Conservation (phyloP, 2,329 filamentous ascomycete species). For the Aplosporella prunicola region DNA sequence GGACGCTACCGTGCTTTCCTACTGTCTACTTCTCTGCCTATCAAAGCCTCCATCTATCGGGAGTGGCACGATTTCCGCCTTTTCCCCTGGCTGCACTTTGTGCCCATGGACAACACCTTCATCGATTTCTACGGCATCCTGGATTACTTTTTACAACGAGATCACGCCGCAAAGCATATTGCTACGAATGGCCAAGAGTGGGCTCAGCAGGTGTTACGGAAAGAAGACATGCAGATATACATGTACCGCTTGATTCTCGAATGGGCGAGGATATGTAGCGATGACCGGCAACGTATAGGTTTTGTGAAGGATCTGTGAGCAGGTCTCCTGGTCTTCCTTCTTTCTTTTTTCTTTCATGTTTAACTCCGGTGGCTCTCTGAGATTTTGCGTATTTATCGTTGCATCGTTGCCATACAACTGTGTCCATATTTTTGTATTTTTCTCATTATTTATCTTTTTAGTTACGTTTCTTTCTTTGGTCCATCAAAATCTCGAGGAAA, state of each 20-base stretch:
- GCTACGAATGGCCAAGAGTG: conserved; percentile 57
- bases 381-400: too few species aligned
- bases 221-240: conserved; percentile 68
- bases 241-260: conserved; percentile 48
- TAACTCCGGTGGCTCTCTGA: too few species aligned
- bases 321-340: too few species aligned
- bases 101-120: conserved; percentile 65
- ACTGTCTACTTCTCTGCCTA: conserved; percentile 56
- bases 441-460: too few species aligned
- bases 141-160: conserved; percentile 57
- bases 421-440: too few species aligned
- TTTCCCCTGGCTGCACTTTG: conserved; percentile 70
- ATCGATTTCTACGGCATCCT: conserved; percentile 65
- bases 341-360: too few species aligned
- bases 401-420: too few species aligned
- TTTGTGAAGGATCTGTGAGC: too few species aligned
- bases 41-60: conserved; percentile 68
- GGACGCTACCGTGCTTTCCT: conserved; percentile 46
- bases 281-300: too few species aligned
- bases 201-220: conserved; percentile 58
- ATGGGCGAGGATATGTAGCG: conserved; percentile 35
- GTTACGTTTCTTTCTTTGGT: too few species aligned
- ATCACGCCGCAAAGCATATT: conserved; percentile 53
- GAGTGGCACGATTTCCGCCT: conserved; percentile 70
- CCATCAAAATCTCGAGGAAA: too few species aligned